Evolutionary conservation across 73 alveolate genomes (phyloP), one percentile per base, ranked within the genome.

Genomic region (Stentor roeselii): DNA sequence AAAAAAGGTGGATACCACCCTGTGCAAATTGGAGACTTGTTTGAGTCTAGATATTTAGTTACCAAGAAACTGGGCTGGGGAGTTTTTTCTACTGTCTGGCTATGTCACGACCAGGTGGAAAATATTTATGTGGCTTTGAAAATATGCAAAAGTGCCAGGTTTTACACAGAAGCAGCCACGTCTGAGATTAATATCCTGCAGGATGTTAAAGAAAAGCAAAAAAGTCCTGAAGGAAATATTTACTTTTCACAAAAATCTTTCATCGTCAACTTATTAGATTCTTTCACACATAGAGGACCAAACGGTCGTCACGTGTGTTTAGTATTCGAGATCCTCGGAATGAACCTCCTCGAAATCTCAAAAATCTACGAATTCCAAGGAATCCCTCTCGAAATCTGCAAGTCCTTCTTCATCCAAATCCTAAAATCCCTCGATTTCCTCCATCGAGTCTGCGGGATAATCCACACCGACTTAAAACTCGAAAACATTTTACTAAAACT

Each of bases 291-390:
- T 84, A 76, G 87, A 78, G 96, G 97, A 0, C 91, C 91, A 36
- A 93, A 95, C 61, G 99, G 97, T 61, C 89, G 92, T 87, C 97
- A 93, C 78, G 94, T 95, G 59, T 91, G 97, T 86, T 90, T 97
- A 96, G 99, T 98, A 39, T 97, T 97, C 86, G 99, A 98, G 91
- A 97, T 98, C 84, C 91, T 97, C 93, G 99, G 99, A 21, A 98
- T 96, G 75, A 96, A 94, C 86, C 90, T 96, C 41, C 91, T 97
- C 14, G 99, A 96, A 78, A 90, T 97, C 37, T 95, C 96, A 75
- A 97, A 97, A 84, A 58, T 95, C 75, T 88, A 94, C 88, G 90
- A 95, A 59, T 92, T 84, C 78, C 89, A 86, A 76, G 97, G 98
- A 14, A 93, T 95, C 31, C 96, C 96, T 3, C 36, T 91, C 42